phyloP scores from a whole-genome alignment of 176 grass and related monocot genomes.

The Aegilops speltoides region DNA sequence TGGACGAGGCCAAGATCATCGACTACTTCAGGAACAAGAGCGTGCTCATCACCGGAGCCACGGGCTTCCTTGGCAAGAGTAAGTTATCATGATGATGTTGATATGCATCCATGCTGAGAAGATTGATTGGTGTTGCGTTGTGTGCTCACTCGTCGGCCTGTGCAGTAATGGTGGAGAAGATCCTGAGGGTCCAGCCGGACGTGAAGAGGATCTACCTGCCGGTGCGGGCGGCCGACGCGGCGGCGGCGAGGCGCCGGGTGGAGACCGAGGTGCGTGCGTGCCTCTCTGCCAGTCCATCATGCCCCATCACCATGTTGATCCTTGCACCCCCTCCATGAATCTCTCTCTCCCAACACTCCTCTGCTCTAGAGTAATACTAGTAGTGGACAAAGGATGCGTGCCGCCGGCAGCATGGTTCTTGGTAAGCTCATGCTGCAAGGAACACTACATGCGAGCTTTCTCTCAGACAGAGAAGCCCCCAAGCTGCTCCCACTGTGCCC shows the following conservation, averaged over 20 bases:
- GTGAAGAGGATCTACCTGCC: slow-evolving; percentile 83
- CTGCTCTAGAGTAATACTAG: no score
- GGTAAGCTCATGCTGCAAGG: no score
- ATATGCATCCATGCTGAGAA: no score
- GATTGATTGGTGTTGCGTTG: background rate
- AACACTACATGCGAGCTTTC: no score
- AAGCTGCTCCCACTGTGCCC: no score
- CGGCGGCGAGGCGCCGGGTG: slow-evolving; percentile 48
- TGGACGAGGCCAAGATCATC: slow-evolving; percentile 58
- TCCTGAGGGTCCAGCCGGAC: slow-evolving; percentile 77
- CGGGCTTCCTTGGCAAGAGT: slow-evolving; percentile 91
- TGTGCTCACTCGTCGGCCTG: background rate
- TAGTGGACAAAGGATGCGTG: no score
- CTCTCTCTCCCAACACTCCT: no score
- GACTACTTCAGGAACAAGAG: slow-evolving; percentile 79
- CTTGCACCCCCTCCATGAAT: no score
- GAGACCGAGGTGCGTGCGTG: slow-evolving; percentile 75
- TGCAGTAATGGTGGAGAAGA: slow-evolving; percentile 91
- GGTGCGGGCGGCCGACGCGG: slow-evolving; percentile 54
- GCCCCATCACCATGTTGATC: no score
- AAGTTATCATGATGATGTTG: background rate
- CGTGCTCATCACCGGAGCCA: slow-evolving; percentile 78
- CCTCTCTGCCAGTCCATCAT: background rate
- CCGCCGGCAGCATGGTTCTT: no score
- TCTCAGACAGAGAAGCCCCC: no score